Conservation (phyloP, 1,139 yeast genomes). For the Saccharomyces uvarum region DNA sequence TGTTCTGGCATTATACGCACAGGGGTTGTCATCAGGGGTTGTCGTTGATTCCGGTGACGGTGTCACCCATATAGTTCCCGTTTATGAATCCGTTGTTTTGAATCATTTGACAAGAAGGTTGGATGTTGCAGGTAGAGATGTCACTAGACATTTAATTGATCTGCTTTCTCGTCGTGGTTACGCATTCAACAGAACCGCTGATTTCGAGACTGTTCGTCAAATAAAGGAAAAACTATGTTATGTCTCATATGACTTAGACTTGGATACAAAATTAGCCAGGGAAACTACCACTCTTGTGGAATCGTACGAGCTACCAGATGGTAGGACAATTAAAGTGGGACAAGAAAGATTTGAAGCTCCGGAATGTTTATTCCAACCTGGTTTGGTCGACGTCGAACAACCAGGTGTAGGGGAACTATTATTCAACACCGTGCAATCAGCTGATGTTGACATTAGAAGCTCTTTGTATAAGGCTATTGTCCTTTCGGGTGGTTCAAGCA, state of each 20-base stretch:
- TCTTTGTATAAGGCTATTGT: conserved; percentile 88
- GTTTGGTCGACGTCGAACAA: conserved; percentile 92
- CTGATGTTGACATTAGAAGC: conserved; percentile 88
- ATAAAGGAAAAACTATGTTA: conserved; percentile 93
- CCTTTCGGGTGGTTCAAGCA: conserved; percentile 92
- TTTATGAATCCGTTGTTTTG: conserved; percentile 89
- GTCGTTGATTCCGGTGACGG: conserved; percentile 95
- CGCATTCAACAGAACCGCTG: conserved; percentile 97
- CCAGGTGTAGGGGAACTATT: conserved; percentile 93
- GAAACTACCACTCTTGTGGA: conserved; percentile 94
- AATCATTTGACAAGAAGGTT: conserved; percentile 87
- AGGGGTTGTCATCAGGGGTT: conserved; percentile 95
- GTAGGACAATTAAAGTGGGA: conserved; percentile 87
- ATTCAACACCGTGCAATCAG: conserved; percentile 86
- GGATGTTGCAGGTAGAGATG: conserved; percentile 98
- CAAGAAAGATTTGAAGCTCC: conserved; percentile 97
- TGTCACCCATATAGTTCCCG: conserved; percentile 97
- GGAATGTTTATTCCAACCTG: conserved; percentile 95
- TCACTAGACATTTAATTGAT: conserved; percentile 86
- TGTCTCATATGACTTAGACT: conserved; percentile 85
- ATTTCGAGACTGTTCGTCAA: conserved; percentile 95
- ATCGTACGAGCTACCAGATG: conserved; percentile 90
- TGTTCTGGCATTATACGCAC: conserved; percentile 92
- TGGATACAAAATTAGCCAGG: conserved; percentile 78
- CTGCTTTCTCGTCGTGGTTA: conserved; percentile 90